Base-by-base conservation (phyloP, 208 protist genomes). In the Trypanosoma grayi region DNA sequence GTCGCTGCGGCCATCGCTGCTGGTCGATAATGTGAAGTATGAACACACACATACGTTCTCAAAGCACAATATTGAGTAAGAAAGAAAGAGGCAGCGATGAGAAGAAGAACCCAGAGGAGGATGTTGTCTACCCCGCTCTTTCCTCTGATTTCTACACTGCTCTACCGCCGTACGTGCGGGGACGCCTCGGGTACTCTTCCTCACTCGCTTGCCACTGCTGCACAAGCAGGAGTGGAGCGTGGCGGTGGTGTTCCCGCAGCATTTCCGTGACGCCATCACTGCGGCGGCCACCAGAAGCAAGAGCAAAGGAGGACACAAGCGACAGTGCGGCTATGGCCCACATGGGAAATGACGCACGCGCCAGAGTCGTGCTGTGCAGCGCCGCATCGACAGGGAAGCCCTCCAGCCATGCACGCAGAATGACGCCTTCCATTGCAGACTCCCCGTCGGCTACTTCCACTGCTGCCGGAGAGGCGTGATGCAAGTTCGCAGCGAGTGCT, bases 301-400 rank as follows among this genome's bases (percentile, higher is more conserved):
- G 16, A 22, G 34, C 52, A 16, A 58, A 58, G 34, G 52, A 46
- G 20, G 52, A 30, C 0, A 45, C n/a, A 16, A 58, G 36, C 30
- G 52, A 58, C 4, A 45, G 13, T n/a, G 52, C 52, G n/a, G 52
- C 52, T 45, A 58, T 41, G 7, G 39, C 5, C 52, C 52, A 58
- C 22, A 14, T 44, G n/a, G 52, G 52, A 45, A 58, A 58, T 30
- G 39, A 33, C 22, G 31, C 45, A 22, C 7, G 1, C 24, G 5
- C 1, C 9, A 30, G 4, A 46, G 2, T 14, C 18, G 16, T 11
- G 28, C 18, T 45, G 16, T 28, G 25, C 9, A 33, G 16, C 4
- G 37, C 52, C 2, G 52, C 34, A 58, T 43, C 36, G 3, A 41
- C 18, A 24, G 34, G 52, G 20, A 41, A 58, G 11, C 52, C 52